Base-by-base conservation (phyloP, 805 yeast genomes). In the Kazachstania taianensis region DNA sequence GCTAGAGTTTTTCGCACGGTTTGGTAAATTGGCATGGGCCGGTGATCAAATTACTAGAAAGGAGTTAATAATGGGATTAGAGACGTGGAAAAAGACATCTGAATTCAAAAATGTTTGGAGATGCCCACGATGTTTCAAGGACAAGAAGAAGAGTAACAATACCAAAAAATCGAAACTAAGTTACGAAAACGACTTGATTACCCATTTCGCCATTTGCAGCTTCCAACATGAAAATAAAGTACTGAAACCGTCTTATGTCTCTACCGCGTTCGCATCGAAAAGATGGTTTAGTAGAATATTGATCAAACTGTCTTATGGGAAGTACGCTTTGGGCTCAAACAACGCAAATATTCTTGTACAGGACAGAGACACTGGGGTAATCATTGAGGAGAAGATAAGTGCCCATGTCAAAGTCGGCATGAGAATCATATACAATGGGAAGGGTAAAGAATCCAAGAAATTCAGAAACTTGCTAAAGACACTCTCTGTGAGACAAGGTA, bases 341-440 rank as follows among this genome's bases (percentile, higher is more conserved):
- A 85, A 94, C 32, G 98, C 96, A 7, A 89, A 89, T 52, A 89
- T 92, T 20, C 64, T 92, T 33, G 96, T 89, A 2, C 97, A 92
- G 56, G 96, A 92, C 55, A 67, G 98, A 41, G 66, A 71, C 13
- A 79, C 96, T 0, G 98, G 98, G 0, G 70, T 83, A 31, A 75
- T 89, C n/a, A 59, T 81, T 51, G 97, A 89, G 54, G 98, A 89
- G 50, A 85, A 85, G 49, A 89, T 92, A 82, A 78, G 87, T 39
- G 74, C 82, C 1, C 83, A 83, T 49, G 92, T 92, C 8, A 67
- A 96, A 33, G 53, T 92, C 25, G 98, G 97, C 0, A 89, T 89
- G 36, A 59, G 96, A 30, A 59, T 89, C 30, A 62, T 89, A 2
- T 89, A 89, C 58, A 75, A 78, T 48, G 89, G 94, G 2, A 70